Percentiles rank a stretch among this genome's conserved stretches.
phyloP scores from a whole-genome alignment of 2,329 filamentous ascomycete species.

The Penicillium frequentans region DNA sequence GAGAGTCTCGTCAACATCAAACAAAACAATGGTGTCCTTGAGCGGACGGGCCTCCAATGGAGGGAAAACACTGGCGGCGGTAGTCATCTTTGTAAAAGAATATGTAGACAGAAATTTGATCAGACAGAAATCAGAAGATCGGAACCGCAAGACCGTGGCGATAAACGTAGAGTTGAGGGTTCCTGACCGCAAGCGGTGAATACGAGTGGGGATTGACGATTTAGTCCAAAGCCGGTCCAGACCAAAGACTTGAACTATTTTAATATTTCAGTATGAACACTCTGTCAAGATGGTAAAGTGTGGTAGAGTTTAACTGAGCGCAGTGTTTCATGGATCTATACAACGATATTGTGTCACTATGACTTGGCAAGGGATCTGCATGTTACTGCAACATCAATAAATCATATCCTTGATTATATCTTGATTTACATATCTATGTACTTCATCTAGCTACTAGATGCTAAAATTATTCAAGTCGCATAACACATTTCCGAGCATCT shows the following conservation, averaged over 20 bases:
- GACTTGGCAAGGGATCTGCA: background rate
- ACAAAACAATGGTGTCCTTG: conserved; percentile 91
- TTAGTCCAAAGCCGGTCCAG: background rate
- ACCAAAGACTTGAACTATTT: background rate
- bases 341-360: background rate
- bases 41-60: conserved; percentile 79
- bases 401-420: background rate
- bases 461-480: background rate
- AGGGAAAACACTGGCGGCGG: conserved; percentile 55
- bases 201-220: background rate
- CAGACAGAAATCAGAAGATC: background rate
- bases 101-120: background rate
- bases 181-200: background rate
- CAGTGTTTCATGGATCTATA: background rate
- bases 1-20: conserved; percentile 94
- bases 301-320: background rate
- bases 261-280: background rate
- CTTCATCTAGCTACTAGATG: background rate
- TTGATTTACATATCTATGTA: background rate
- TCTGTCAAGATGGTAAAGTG: background rate
- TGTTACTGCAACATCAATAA: background rate
- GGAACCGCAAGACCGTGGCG: background rate
- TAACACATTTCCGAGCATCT: background rate
- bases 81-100: conserved; percentile 21
- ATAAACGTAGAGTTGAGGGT: background rate